A percentile compares a stretch with the other conserved stretches of the same genome.
Conservation (phyloP, 768 basidiomycete species). For the Galerina sulciceps region DNA sequence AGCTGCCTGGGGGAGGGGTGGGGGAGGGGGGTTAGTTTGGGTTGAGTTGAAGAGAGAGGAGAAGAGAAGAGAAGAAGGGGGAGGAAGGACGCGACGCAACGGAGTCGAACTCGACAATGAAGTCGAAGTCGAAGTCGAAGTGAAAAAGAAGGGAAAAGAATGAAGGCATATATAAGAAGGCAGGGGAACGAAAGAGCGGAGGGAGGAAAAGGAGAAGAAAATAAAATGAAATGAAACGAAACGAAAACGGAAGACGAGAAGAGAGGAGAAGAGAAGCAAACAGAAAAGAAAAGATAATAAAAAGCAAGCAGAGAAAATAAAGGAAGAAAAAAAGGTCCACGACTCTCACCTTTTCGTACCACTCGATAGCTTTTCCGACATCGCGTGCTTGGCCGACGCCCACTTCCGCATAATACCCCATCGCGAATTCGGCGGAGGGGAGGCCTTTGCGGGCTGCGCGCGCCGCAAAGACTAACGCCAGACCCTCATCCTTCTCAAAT, state of each 20-base stretch:
- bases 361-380: conserved; percentile 65
- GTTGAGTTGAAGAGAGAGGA: neutral
- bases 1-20: conserved; percentile 54
- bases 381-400: conserved; percentile 80
- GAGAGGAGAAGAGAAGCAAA: neutral
- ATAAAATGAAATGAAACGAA: neutral
- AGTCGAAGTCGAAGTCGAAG: neutral
- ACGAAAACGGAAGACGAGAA: neutral
- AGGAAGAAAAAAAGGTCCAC: neutral
- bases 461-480: conserved; percentile 89
- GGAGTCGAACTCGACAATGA: neutral
- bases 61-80: neutral
- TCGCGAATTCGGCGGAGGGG: conserved; percentile 88
- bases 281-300: neutral
- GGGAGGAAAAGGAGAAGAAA: neutral
- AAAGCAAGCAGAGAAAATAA: neutral
- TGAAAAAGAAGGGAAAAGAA: neutral
- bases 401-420: conserved; percentile 95
- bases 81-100: neutral
- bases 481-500: conserved; percentile 86
- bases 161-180: neutral
- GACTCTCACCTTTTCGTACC: conserved; percentile 65
- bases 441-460: conserved; percentile 80
- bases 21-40: neutral
- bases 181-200: neutral